Evolutionary conservation across 1,284 basidiomycete genomes (phyloP), one percentile per base, ranked within the genome.

Genomic region (Tylopilus orsonianus): DNA sequence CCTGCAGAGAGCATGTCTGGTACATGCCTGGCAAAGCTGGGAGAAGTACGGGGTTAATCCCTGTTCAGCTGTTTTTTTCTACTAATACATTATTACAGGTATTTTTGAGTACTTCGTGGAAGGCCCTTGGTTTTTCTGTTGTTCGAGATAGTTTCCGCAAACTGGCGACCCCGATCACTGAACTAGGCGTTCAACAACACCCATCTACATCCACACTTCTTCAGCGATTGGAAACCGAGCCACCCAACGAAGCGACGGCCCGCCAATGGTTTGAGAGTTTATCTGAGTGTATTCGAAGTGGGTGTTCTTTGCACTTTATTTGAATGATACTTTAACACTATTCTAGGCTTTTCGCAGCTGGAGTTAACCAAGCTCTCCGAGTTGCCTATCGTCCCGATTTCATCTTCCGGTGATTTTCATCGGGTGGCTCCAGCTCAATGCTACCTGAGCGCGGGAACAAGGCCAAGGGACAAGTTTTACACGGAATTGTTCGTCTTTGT

Each of bases 401-500:
- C 12, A 9, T 22, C 14, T 12, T n/a, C 33, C 4, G 32, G 29
- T 6, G 0, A 8, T 5, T 22, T 3, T 9, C 13, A n/a, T 16
- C 23, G 18, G 20, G 8, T 52, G 7, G 8, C 33, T 18, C 50
- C 48, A 5, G 23, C 1, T 4, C 29, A 51, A 4, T 52, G 50
- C 24, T 52, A 52, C 33, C 13, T 52, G 22, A 33, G n/a, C 8
- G 8, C 18, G 23, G 19, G n/a, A 0, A 23, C 12, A 9, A 16
- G 14, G 6, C 19, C 12, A 9, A 16, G 14, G 6, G 9, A 30
- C 20, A 38, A 39, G 4, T 77, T 87, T 36, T 83, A 85, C 59
- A 83, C 85, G 0, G 81, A 83, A 57, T 67, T 89, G 7, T 95
- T 95, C 64, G 80, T 81, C 6, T 94, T 93, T 56, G 80, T 97